Percentiles rank a stretch among this genome's conserved stretches.
phyloP scores from a whole-genome alignment of 75 land plant genomes.

The Pinus taeda region DNA sequence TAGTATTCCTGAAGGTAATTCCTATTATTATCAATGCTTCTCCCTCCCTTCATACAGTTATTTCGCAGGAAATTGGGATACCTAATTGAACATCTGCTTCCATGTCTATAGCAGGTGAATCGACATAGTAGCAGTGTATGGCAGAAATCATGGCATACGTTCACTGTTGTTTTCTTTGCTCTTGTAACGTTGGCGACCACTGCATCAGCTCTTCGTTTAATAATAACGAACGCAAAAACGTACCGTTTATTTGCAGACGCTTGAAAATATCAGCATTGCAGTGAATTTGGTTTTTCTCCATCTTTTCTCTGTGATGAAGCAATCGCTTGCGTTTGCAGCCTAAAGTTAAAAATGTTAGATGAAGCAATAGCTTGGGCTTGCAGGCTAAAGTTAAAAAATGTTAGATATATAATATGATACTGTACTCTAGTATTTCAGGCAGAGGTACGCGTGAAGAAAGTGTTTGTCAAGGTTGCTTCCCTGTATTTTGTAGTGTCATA shows the following conservation, averaged over 20 bases:
- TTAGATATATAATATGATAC: no score
- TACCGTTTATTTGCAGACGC: constrained; percentile 55
- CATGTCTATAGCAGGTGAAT: constrained; percentile 28
- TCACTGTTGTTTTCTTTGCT: constrained; percentile 28
- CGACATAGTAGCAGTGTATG: constrained; percentile 18
- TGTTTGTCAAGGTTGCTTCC: background rate
- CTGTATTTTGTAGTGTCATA: no score
- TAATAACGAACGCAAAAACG: constrained; percentile 21
- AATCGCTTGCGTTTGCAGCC: no score
- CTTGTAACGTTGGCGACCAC: constrained; percentile 28
- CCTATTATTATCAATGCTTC: background rate
- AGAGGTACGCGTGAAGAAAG: no score
- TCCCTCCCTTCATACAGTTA: background rate
- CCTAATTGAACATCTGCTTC: background rate
- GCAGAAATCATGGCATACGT: constrained; percentile 48
- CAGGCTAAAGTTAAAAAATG: no score
- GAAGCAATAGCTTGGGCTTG: no score
- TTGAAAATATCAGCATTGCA: constrained; percentile 6
- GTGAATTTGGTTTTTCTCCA: no score
- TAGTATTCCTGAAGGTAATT: constrained; percentile 51
- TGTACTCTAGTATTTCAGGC: no score
- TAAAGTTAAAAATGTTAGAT: no score
- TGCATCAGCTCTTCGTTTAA: constrained; percentile 32
- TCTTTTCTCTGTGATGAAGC: no score
- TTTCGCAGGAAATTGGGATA: background rate